Evolutionary conservation across 2,329 filamentous ascomycete genomes (phyloP).

Genomic region (Neonectria ditissima): DNA sequence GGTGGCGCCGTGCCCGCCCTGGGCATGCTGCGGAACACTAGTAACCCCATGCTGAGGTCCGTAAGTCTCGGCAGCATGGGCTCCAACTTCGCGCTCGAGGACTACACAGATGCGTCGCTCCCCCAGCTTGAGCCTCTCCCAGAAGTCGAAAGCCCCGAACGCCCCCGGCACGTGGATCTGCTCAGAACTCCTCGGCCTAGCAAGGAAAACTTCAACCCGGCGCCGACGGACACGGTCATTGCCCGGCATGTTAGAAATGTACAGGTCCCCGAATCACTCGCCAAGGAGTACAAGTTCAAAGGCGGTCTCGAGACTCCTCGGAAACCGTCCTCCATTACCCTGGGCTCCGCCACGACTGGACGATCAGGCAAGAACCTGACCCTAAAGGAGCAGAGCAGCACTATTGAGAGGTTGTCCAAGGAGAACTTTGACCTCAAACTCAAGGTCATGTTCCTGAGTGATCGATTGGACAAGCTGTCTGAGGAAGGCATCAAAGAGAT

Average conservation of each 20-base stretch:
- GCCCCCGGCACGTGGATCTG: conserved; percentile 55
- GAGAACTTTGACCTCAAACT: conserved; percentile 98
- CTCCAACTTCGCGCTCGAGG: conserved; percentile 72
- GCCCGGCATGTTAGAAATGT: conserved; percentile 90
- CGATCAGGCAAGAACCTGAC: conserved; percentile 80
- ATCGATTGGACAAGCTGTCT: conserved; percentile 90
- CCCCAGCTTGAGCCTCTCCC: conserved; percentile 63
- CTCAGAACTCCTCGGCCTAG: conserved; percentile 78
- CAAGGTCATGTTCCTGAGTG: conserved; percentile 96
- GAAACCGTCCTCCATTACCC: conserved; percentile 61
- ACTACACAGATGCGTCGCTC: conserved; percentile 59
- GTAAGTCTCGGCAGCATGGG: conserved; percentile 92
- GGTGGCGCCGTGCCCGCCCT: conserved; percentile 76
- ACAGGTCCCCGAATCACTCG: conserved; percentile 89
- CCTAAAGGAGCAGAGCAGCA: conserved; percentile 96
- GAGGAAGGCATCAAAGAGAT: conserved; percentile 98
- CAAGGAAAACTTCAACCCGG: conserved; percentile 64
- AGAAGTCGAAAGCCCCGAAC: conserved; percentile 59
- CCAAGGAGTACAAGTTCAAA: conserved; percentile 85
- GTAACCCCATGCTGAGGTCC: conserved; percentile 74
- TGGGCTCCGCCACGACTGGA: conserved; percentile 60
- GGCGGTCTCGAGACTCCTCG: conserved; percentile 72
- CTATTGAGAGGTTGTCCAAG: conserved; percentile 94
- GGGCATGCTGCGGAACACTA: conserved; percentile 62
- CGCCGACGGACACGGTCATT: conserved; percentile 88